Evolutionary conservation across 2,329 filamentous ascomycete genomes (phyloP), one percentile per base, ranked within the genome.

Genomic region (Pyrenochaeta sp.): DNA sequence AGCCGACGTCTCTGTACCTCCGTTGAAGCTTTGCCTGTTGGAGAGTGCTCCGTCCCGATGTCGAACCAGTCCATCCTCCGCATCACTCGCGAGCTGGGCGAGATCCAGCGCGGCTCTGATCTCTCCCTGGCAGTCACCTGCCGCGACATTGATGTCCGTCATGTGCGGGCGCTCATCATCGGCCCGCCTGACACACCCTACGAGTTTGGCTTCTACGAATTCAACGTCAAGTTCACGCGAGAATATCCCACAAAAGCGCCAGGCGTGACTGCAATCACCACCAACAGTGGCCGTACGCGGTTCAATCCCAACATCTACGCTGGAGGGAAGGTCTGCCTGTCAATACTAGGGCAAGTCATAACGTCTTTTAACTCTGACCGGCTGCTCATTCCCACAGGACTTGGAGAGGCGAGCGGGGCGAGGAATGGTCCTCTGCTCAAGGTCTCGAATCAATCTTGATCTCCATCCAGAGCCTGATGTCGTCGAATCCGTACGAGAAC

Each of bases 301-400:
- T 97, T 97, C 77, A 96, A 96, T 63, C 94, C 94, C 3, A 99
- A 99, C 66, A 96, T 99, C 49, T 99, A 99, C 67, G 81, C 91
- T 1, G 84, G 77, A 35, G 94, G 94, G 35, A 95, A 93, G 73
- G 92, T 99, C 43, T 99, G 94, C 76, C 73, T 99, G 84, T 96
- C 90, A 6, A 96, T 96, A 61, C 76, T 96, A 24, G 90, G 91
- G 87, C 94, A 85, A 59, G 67, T 58, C 58, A 26, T 21, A 58
- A 41, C 59, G n/a, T n/a, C n/a, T n/a, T n/a, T n/a, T n/a, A n/a
- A n/a, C n/a, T n/a, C n/a, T n/a, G n/a, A n/a, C n/a, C n/a, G n/a
- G n/a, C n/a, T n/a, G n/a, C n/a, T n/a, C n/a, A n/a, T n/a, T n/a
- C n/a, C n/a, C n/a, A n/a, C 24, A 95, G 92, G 44, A 99, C 94